phyloP scores from a whole-genome alignment of 2,329 filamentous ascomycete species.

The Polytolypa hystricis region DNA sequence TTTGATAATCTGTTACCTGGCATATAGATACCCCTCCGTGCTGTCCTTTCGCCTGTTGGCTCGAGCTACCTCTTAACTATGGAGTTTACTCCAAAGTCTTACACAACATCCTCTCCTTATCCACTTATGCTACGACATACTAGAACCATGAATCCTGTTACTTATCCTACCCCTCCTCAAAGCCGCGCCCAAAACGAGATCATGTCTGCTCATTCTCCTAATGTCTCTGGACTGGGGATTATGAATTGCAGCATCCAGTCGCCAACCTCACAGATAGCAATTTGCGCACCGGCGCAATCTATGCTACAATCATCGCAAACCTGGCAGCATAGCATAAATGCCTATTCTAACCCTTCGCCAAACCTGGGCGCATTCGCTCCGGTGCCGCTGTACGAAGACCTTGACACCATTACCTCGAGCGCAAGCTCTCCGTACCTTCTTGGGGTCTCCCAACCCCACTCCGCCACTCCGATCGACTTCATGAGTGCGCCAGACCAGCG shows the following conservation, averaged over 20 bases:
- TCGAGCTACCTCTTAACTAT: conserved; percentile 11
- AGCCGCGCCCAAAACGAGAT: conserved; percentile 9
- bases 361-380: conserved; percentile 15
- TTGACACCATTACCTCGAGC: conserved; percentile 14
- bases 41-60: conserved; percentile 9
- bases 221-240: conserved; percentile 22
- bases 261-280: conserved; percentile 13
- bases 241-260: conserved; percentile 18
- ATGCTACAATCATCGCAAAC: conserved; percentile 14
- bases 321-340: conserved; percentile 16
- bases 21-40: neutral
- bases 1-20: too few relatives aligned
- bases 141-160: conserved; percentile 8
- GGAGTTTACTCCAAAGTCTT: conserved; percentile 16
- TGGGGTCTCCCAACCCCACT: conserved; percentile 1
- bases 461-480: conserved; percentile 5
- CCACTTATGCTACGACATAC: conserved; percentile 7
- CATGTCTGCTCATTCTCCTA: conserved; percentile 11
- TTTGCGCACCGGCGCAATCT: conserved; percentile 12
- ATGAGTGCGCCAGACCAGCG: conserved; percentile 3
- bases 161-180: conserved; percentile 18
- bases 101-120: conserved; percentile 13
- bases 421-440: conserved; percentile 16
- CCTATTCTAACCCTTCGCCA: conserved; percentile 13
- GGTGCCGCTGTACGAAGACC: conserved; percentile 16